Evolutionary conservation across 2,329 filamentous ascomycete genomes (phyloP).

Genomic region (Leptographium wingfieldii): DNA sequence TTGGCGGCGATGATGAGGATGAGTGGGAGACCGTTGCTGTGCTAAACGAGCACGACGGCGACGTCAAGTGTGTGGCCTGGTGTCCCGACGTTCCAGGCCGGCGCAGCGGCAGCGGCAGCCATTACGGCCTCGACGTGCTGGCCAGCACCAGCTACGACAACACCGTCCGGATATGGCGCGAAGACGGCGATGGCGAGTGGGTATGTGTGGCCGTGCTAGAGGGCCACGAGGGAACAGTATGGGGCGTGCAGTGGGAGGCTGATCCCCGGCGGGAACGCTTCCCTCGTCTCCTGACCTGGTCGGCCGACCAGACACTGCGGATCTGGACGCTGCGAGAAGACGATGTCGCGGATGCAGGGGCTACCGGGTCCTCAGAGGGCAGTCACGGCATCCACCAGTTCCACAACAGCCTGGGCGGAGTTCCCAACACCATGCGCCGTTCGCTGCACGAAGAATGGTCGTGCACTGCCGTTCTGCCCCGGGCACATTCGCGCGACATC

Average conservation of each 20-base stretch:
- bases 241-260: slow-evolving; percentile 67
- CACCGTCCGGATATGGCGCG: slow-evolving; percentile 75
- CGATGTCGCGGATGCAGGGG: slow-evolving; percentile 29
- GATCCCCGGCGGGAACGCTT: slow-evolving; percentile 28
- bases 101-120: slow-evolving; percentile 20
- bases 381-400: slow-evolving; percentile 17
- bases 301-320: slow-evolving; percentile 67
- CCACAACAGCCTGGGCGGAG: slow-evolving; percentile 38
- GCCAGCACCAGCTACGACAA: slow-evolving; percentile 93
- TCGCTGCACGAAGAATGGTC: slow-evolving; percentile 72
- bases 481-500: slow-evolving; percentile 64
- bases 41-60: slow-evolving; percentile 83
- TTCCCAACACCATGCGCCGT: slow-evolving; percentile 83
- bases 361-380: slow-evolving; percentile 5
- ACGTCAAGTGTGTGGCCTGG: slow-evolving; percentile 92
- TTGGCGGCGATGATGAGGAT: slow-evolving; percentile 66
- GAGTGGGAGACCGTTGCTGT: slow-evolving; percentile 97
- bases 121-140: slow-evolving; percentile 55
- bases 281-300: slow-evolving; percentile 65
- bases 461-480: slow-evolving; percentile 63
- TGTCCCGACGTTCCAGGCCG: slow-evolving; percentile 55
- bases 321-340: slow-evolving; percentile 61
- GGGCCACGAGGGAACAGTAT: slow-evolving; percentile 78
- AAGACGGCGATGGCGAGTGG: slow-evolving; percentile 86
- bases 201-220: slow-evolving; percentile 71